A percentile compares a stretch with the other conserved stretches of the same genome.
Conservation (phyloP, 225 moss, liverwort and hornwort species). For the Antitrichia curtipendula region DNA sequence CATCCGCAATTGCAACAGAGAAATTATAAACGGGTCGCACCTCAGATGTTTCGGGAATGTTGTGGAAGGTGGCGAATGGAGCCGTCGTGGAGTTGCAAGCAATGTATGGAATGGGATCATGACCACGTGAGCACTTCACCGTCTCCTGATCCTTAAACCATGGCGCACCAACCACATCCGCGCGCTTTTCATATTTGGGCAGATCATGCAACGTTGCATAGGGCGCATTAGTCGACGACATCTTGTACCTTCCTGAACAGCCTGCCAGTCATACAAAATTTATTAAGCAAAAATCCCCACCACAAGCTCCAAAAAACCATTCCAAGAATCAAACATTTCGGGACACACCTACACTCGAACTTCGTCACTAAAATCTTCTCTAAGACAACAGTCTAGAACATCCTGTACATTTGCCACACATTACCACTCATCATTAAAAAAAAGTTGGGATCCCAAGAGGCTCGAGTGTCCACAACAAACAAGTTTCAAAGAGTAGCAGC, state of each 20-base stretch:
- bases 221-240: slow-evolving; percentile 37
- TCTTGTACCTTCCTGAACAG: not conserved
- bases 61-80: slow-evolving; percentile 54
- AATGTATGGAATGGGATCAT: slow-evolving; percentile 34
- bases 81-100: slow-evolving; percentile 48
- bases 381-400: not conserved
- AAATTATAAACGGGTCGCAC: not conserved
- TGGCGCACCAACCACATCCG: slow-evolving; percentile 27
- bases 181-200: slow-evolving; percentile 49
- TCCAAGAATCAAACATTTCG: not conserved
- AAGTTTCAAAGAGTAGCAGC: not conserved
- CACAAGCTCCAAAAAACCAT: not conserved
- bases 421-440: not conserved
- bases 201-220: slow-evolving; percentile 44
- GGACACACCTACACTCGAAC: not conserved
- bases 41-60: slow-evolving; percentile 20
- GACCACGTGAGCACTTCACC: slow-evolving; percentile 20
- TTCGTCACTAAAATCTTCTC: too few relatives aligned
- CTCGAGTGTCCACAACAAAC: not conserved
- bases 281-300: not conserved
- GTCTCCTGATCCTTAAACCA: slow-evolving; percentile 43
- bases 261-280: not conserved
- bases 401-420: not conserved
- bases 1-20: not conserved
- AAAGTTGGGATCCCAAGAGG: too few relatives aligned